phyloP scores from a whole-genome alignment of 768 basidiomycete species.

The Lyophyllum decastes region DNA sequence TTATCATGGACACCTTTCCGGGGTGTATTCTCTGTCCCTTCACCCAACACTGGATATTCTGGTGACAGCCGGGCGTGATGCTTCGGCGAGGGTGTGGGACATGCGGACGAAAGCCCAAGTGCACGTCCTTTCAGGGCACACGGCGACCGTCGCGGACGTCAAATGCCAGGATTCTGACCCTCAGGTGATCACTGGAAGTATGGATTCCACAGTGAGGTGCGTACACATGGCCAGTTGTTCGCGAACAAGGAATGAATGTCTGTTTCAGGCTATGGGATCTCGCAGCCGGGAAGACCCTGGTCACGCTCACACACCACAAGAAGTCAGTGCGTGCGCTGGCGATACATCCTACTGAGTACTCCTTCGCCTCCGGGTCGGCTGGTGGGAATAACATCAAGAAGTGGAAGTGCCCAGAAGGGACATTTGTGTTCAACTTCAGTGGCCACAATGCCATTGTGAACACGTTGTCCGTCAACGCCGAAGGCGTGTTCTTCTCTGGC shows the following conservation, averaged over 20 bases:
- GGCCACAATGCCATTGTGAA: conserved; percentile 99
- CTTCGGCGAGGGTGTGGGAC: conserved; percentile 98
- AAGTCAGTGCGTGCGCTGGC: conserved; percentile 94
- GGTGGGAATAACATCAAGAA: conserved; percentile 99
- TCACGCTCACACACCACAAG: conserved; percentile 98
- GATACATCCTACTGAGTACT: conserved; percentile 95
- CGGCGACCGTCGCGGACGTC: conserved; percentile 92
- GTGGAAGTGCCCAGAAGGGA: conserved; percentile 97
- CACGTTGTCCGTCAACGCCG: conserved; percentile 88
- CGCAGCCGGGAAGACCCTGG: conserved; percentile 95
- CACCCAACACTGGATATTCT: conserved; percentile 96
- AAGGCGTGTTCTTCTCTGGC: conserved; percentile 97
- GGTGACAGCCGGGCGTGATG: conserved; percentile 94
- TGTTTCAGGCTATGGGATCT: conserved; percentile 88
- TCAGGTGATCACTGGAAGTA: conserved; percentile 96
- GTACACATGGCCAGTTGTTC: conserved; percentile 17
- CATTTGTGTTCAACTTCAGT: conserved; percentile 94
- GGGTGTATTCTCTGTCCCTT: conserved; percentile 90
- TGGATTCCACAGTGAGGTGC: conserved; percentile 95
- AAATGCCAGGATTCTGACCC: conserved; percentile 97
- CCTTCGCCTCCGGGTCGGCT: conserved; percentile 92
- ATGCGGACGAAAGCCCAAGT: conserved; percentile 98
- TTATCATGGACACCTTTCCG: conserved; percentile 97
- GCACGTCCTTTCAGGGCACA: conserved; percentile 91
- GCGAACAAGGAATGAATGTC: background rate